Base-by-base conservation (phyloP, 1,139 yeast genomes). In the Maudiozyma humilis region DNA sequence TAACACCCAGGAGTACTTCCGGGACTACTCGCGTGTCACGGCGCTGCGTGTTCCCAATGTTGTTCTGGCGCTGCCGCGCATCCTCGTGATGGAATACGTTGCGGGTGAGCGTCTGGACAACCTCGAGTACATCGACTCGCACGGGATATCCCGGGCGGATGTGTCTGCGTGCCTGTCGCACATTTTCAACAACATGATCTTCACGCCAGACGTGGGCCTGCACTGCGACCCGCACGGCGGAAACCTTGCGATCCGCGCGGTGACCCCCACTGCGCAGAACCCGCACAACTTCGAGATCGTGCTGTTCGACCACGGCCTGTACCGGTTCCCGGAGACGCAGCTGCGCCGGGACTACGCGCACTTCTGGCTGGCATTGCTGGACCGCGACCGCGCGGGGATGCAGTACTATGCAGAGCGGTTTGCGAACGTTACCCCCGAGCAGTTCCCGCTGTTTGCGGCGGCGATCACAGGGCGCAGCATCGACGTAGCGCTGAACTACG, bases 151-250 rank as follows among this genome's bases (percentile, higher is more conserved):
- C 18, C 70, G 95, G 14, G 76, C 82, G 1, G 83, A 86, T 51
- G 94, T 91, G 3, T 82, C 94, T 3, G 69, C 80, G 7, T 91
- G 97, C 59, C 70, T 91, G 40, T 80, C 96, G 0, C 96, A 89
- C 57, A 79, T 87, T 25, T 91, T 91, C 70, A 87, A 89, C 67
- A 82, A 81, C 59, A 91, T 91, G 99, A 87, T 93, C 38, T 91
- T 91, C 67, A 83, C 94, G 1, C 95, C 96, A 0, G 81, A 79
- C 25, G 96, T 87, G 15, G 88, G 89, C 0, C 76, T 91, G 42
- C 99, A 91, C 62, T 91, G 98, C 67, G 99, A 91, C 62, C 98
- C 98, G 1, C 99, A 91, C 63, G 96, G 95, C 13, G 99, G 99
- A 0, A 93, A 91, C 56, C 70, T 91, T 49, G 96, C 97, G 0